Evolutionary conservation across 176 grass and related monocot species (phyloP).

Genomic region (Oropetium thomaeum): DNA sequence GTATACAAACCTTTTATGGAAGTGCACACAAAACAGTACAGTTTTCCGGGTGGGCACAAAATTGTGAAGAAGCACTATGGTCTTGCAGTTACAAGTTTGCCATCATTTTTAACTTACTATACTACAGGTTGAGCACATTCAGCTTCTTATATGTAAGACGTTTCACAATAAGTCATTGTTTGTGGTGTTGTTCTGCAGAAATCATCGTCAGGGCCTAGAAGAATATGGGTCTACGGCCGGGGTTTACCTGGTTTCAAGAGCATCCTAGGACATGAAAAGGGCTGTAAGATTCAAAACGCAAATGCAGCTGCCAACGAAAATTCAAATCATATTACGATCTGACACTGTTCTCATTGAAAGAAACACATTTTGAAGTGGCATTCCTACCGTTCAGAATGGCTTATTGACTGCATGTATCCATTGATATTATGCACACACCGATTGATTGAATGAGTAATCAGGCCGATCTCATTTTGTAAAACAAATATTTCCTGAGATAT

Average conservation of each 20-base stretch:
- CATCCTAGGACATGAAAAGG: slow-evolving; percentile 36
- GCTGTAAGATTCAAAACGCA: slow-evolving; percentile 29
- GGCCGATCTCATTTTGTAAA: slow-evolving; percentile 27
- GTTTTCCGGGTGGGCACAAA: not conserved
- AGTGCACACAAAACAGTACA: not conserved
- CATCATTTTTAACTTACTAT: not conserved
- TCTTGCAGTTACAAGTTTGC: not conserved
- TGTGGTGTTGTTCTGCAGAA: slow-evolving; percentile 36
- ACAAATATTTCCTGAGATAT: not conserved
- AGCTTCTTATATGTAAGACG: not conserved
- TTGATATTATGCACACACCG: not conserved
- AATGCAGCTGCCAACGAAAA: slow-evolving; percentile 1
- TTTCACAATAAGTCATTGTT: not conserved
- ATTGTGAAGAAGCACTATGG: not conserved
- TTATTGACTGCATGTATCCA: not conserved
- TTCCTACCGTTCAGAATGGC: not conserved
- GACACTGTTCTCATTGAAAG: not conserved
- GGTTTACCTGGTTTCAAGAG: slow-evolving; percentile 67
- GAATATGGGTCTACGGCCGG: slow-evolving; percentile 86
- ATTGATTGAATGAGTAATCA: not conserved
- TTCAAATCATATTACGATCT: not conserved
- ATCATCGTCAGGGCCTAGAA: slow-evolving; percentile 55
- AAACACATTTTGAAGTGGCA: not conserved
- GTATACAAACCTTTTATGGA: not conserved
- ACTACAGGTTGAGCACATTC: too few species aligned